Conservation (phyloP, 1,284 basidiomycete genomes). For the Leccinum pachyderme region DNA sequence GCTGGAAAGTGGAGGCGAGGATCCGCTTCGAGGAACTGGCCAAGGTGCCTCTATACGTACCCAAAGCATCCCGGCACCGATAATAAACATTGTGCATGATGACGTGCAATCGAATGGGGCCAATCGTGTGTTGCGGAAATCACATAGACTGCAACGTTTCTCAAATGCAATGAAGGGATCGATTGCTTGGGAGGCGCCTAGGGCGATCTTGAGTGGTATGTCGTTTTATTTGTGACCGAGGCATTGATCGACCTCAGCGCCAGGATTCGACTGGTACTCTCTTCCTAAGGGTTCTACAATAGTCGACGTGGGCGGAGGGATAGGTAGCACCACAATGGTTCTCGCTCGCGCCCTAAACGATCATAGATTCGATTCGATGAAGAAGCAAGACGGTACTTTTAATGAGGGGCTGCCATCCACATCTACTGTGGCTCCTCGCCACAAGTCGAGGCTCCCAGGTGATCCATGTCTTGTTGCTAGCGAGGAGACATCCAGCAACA, state of each 20-base stretch:
- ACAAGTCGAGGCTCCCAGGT: background rate
- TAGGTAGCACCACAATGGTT: slow-evolving; percentile 68
- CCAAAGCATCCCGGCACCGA: background rate
- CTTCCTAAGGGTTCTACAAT: slow-evolving; percentile 55
- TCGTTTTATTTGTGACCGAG: background rate
- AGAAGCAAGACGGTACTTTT: background rate
- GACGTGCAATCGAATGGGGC: background rate
- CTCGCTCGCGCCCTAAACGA: slow-evolving; percentile 53
- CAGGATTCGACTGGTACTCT: slow-evolving; percentile 64
- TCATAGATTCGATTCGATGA: background rate
- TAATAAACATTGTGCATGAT: background rate
- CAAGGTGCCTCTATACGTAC: slow-evolving; percentile 9
- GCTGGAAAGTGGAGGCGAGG: slow-evolving; percentile 48
- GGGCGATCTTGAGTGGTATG: slow-evolving; percentile 54
- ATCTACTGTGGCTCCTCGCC: background rate
- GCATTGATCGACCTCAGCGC: slow-evolving; percentile 10
- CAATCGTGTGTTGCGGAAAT: slow-evolving; percentile 16
- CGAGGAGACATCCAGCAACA: slow-evolving; percentile 1
- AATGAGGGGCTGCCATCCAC: background rate
- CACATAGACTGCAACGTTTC: slow-evolving; percentile 58
- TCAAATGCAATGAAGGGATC: slow-evolving; percentile 71
- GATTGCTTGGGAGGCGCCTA: slow-evolving; percentile 60
- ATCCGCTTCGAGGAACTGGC: slow-evolving; percentile 25
- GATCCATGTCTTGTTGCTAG: slow-evolving; percentile 1
- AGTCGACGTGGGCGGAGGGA: slow-evolving; percentile 76